These are phyloP conservation scores for Podaxis sp. DNA, from an alignment of 768 basidiomycete genomes.

Conservation along the genomic window DNA sequence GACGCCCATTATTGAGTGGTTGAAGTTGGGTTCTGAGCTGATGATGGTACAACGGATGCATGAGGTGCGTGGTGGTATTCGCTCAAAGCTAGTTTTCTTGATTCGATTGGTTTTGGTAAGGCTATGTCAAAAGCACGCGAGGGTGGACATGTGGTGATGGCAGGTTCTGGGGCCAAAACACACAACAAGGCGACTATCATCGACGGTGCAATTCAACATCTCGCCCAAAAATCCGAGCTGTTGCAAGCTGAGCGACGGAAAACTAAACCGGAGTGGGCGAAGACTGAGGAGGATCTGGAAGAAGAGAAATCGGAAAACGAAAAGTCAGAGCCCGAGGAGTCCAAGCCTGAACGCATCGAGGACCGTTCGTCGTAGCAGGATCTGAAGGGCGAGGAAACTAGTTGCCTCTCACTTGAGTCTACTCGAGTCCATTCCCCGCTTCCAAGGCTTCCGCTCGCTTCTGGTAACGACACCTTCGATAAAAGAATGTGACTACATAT, in stretches of 20 bases:
- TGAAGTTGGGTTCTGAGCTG: slow-evolving; percentile 28
- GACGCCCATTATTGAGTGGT: slow-evolving; percentile 28
- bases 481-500: no score
- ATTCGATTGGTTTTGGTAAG: slow-evolving; percentile 5
- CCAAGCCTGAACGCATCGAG: neutral
- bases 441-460: no score
- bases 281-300: neutral
- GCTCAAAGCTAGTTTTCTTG: neutral
- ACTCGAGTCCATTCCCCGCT: no score
- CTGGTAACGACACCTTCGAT: no score
- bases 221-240: slow-evolving; percentile 12
- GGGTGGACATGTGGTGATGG: slow-evolving; percentile 4
- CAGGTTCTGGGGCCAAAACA: neutral
- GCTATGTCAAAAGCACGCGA: slow-evolving; percentile 11
- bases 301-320: neutral
- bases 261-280: slow-evolving; percentile 14
- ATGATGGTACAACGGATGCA: slow-evolving; percentile 20
- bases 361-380: no score
- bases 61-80: slow-evolving; percentile 16
- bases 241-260: slow-evolving; percentile 13
- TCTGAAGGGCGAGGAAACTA: no score
- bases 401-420: no score
- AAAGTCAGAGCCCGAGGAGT: neutral
- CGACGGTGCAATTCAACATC: slow-evolving; percentile 9
- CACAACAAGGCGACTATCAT: neutral